These are phyloP conservation scores for Solanum sejunctum DNA, from an alignment of 257 asterid genomes.

Conservation along the genomic window DNA sequence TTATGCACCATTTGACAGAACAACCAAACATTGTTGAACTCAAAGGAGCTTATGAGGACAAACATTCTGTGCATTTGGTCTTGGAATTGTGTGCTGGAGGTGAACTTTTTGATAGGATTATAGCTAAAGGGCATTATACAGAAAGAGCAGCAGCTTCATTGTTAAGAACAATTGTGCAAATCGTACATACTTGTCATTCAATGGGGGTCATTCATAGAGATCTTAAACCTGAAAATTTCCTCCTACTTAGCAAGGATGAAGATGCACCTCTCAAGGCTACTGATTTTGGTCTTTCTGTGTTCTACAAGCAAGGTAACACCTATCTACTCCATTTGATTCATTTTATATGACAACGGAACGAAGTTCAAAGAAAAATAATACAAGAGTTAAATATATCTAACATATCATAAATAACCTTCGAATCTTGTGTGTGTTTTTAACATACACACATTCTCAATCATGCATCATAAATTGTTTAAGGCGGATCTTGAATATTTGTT, in stretches of 20 bases:
- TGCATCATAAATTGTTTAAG: background rate
- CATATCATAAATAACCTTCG: background rate
- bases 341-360: background rate
- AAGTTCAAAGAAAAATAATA: background rate
- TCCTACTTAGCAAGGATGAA: slow-evolving; percentile 44
- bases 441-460: background rate
- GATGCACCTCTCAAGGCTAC: slow-evolving; percentile 56
- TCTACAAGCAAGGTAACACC: slow-evolving; percentile 37
- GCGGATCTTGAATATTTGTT: background rate
- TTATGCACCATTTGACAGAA: slow-evolving; percentile 54
- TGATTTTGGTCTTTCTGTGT: slow-evolving; percentile 59
- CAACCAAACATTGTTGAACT: slow-evolving; percentile 54
- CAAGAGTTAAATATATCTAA: background rate
- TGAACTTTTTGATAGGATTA: slow-evolving; percentile 50
- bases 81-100: slow-evolving; percentile 65
- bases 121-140: slow-evolving; percentile 50
- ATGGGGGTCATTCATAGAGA: slow-evolving; percentile 67
- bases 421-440: background rate
- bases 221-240: slow-evolving; percentile 59
- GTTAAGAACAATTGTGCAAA: slow-evolving; percentile 49
- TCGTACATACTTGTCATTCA: slow-evolving; percentile 50
- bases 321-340: background rate
- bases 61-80: slow-evolving; percentile 47
- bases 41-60: slow-evolving; percentile 52
- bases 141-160: slow-evolving; percentile 58